Evolutionary conservation across 2,329 filamentous ascomycete genomes (phyloP), one percentile per base, ranked within the genome.

Genomic region (Fusarium praegraminearum): DNA sequence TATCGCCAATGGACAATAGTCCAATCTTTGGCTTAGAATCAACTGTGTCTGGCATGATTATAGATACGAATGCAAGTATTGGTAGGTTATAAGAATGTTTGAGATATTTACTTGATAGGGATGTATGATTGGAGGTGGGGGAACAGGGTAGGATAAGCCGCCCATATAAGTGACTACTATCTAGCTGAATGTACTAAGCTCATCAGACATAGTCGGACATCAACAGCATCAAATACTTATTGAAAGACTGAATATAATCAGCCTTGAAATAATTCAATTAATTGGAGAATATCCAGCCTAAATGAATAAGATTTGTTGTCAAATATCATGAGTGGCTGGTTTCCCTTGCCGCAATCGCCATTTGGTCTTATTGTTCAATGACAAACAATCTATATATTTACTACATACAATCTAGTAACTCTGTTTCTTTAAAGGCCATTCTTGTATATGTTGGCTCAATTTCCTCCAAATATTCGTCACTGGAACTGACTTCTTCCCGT

Each of bases 1-100:
- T 87, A 68, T 86, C 85, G 11, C 85, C 85, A 57, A 87, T 81
- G 38, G 85, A 87, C 67, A 87, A 72, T 59, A 87, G 81, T 58
- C 83, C 84, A 38, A 87, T 77, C 62, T 44, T 56, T 44, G 54
- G 33, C 18, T 54, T 35, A 11, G 61, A 24, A 2, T 61, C 11
- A 3, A 20, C 6, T 18, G 30, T 28, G 16, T 15, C 15, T 10
- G 66, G 38, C 69, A 73, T 71, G 3, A 2, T 35, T 41, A 2
- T 6, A 13, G 9, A 30, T 32, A 18, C 10, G 28, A 30, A 30
- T 30, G 28, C 10, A 30, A 12, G 28, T 30, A 30, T 12, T 30
- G 28, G 28, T 5, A 30, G 12, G n/a, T 40, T 51, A 47, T 45
- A 11, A 28, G 12, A 30, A 52, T 28, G 28, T n/a, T 28, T 38